Percentiles rank a stretch among this genome's conserved stretches.
These are phyloP conservation scores for Phytophthora podocarpi DNA, from an alignment of 352 stramenopile genomes.

Conservation along the genomic window DNA sequence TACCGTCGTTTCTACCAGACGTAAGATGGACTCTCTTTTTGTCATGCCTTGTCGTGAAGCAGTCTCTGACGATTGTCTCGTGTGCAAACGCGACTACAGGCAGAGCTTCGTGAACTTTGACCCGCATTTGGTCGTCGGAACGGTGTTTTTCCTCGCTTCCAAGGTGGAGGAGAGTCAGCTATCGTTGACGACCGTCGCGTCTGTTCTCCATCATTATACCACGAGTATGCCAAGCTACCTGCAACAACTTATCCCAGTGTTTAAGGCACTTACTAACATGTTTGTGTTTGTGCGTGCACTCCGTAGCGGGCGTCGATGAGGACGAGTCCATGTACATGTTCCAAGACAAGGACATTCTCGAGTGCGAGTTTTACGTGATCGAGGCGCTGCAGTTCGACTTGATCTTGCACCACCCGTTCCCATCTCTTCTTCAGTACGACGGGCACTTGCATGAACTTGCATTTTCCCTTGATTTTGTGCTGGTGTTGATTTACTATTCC, in stretches of 20 bases:
- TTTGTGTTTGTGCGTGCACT: constrained; percentile 1
- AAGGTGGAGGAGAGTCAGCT: constrained; percentile 90
- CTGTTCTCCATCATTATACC: constrained; percentile 86
- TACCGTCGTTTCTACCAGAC: constrained; percentile 91
- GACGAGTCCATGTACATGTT: constrained; percentile 90
- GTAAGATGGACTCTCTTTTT: constrained; percentile 41
- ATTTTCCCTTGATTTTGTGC: neutral
- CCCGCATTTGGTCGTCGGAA: constrained; percentile 83
- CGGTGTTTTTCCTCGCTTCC: constrained; percentile 86
- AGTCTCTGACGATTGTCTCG: constrained; percentile 1
- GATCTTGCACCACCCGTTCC: constrained; percentile 88
- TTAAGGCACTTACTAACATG: neutral
- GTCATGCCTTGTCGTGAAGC: neutral
- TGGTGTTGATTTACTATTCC: neutral
- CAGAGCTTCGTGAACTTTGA: constrained; percentile 92
- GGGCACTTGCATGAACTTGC: neutral
- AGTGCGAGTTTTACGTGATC: constrained; percentile 92
- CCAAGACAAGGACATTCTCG: constrained; percentile 89
- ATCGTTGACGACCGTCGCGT: constrained; percentile 78
- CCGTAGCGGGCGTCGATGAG: constrained; percentile 76
- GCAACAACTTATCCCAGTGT: neutral
- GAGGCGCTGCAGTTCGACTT: constrained; percentile 89
- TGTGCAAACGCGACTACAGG: constrained; percentile 36
- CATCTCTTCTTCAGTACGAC: constrained; percentile 75
- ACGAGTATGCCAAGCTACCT: constrained; percentile 53